Evolutionary conservation across 2,329 filamentous ascomycete species (phyloP).

Genomic region (Hypoxylon sp.): DNA sequence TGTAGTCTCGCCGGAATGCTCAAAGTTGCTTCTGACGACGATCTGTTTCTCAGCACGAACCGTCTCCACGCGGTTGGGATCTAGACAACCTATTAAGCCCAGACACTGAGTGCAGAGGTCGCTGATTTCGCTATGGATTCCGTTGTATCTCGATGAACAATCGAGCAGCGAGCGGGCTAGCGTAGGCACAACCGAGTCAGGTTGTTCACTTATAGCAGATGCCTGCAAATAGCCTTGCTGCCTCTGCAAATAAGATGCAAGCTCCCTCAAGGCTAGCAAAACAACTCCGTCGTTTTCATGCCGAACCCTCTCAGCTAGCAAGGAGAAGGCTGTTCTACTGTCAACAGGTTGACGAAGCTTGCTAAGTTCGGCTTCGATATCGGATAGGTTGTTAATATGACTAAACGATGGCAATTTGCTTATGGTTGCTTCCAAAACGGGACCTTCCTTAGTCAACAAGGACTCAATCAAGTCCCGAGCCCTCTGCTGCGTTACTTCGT

Average conservation of each 20-base stretch:
- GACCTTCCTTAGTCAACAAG: constrained; percentile 73
- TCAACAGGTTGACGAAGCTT: constrained; percentile 75
- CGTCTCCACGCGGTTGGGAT: constrained; percentile 89
- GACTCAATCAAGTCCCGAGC: constrained; percentile 74
- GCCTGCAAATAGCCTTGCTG: constrained; percentile 85
- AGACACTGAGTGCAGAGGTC: constrained; percentile 83
- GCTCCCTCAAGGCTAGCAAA: constrained; percentile 81
- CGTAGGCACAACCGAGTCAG: constrained; percentile 77
- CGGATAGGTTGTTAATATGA: constrained; percentile 75
- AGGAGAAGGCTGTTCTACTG: constrained; percentile 73
- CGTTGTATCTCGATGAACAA: constrained; percentile 84
- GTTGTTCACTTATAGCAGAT: constrained; percentile 85
- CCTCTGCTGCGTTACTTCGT: constrained; percentile 68
- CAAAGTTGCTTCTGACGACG: constrained; percentile 89
- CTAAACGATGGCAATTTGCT: constrained; percentile 83
- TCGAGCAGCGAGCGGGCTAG: constrained; percentile 86
- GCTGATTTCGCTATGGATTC: constrained; percentile 74
- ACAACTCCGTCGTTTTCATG: constrained; percentile 92
- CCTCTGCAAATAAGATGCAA: constrained; percentile 77
- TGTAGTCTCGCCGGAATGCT: constrained; percentile 79
- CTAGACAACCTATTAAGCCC: constrained; percentile 90
- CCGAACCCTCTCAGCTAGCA: constrained; percentile 79
- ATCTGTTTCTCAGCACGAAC: constrained; percentile 84
- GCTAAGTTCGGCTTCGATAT: constrained; percentile 75
- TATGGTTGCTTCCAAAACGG: constrained; percentile 74